phyloP scores from a whole-genome alignment of 2,329 filamentous ascomycete species.

The Chrysosphaeria jannelii region DNA sequence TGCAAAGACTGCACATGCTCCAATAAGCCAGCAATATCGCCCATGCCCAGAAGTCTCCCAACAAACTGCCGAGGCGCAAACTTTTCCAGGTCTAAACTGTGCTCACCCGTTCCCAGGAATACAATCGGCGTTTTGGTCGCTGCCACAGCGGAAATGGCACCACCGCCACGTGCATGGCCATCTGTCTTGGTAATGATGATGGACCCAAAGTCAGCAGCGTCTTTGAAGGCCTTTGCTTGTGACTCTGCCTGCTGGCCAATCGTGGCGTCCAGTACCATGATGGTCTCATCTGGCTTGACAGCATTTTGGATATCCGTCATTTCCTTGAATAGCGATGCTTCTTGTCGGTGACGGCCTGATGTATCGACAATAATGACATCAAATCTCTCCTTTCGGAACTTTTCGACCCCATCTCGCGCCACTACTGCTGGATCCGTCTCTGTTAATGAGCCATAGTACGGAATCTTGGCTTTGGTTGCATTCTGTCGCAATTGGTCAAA shows the following conservation, averaged over 20 bases:
- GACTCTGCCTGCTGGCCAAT: slow-evolving; percentile 91
- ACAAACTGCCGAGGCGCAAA: slow-evolving; percentile 87
- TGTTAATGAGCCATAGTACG: slow-evolving; percentile 88
- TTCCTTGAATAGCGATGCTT: slow-evolving; percentile 82
- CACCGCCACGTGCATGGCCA: slow-evolving; percentile 79
- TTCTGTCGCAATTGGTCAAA: slow-evolving; percentile 99
- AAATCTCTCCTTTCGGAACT: slow-evolving; percentile 97
- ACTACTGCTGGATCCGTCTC: slow-evolving; percentile 89
- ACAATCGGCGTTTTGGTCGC: slow-evolving; percentile 92
- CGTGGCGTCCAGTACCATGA: slow-evolving; percentile 89
- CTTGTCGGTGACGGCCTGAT: slow-evolving; percentile 77
- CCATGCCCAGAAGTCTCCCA: slow-evolving; percentile 84
- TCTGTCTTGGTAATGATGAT: slow-evolving; percentile 99
- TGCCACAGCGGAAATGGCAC: slow-evolving; percentile 89
- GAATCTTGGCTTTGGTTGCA: slow-evolving; percentile 94
- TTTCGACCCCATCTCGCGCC: slow-evolving; percentile 81
- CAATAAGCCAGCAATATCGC: slow-evolving; percentile 78
- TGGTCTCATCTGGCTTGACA: slow-evolving; percentile 78
- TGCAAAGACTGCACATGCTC: slow-evolving; percentile 93
- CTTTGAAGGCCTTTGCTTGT: slow-evolving; percentile 90
- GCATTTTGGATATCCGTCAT: slow-evolving; percentile 92
- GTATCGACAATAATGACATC: slow-evolving; percentile 98
- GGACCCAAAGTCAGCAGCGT: slow-evolving; percentile 83
- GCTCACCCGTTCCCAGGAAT: slow-evolving; percentile 91
- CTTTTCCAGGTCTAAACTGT: slow-evolving; percentile 79